Percentiles rank a stretch among this genome's conserved stretches.
phyloP scores from a whole-genome alignment of 768 basidiomycete genomes.

The Tricholoma bakamatsutake region DNA sequence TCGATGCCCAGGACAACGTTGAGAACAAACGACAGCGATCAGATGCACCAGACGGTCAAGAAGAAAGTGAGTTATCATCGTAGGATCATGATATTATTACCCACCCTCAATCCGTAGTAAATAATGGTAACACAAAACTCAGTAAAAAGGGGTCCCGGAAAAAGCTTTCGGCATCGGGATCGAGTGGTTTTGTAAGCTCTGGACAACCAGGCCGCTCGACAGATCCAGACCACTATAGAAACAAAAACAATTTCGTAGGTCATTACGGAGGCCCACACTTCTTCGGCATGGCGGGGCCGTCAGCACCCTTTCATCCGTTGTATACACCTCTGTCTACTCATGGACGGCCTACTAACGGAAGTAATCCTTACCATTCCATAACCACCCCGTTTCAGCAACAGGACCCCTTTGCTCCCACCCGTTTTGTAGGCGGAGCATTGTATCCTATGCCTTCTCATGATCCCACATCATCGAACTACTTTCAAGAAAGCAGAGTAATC shows the following conservation, averaged over 20 bases:
- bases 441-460: neutral
- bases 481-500: neutral
- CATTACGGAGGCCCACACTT: neutral
- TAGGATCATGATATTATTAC: neutral
- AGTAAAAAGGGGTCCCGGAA: conserved; percentile 14
- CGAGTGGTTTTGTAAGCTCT: conserved; percentile 23
- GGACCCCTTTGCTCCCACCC: neutral
- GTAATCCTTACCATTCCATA: neutral
- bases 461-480: neutral
- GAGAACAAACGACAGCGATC: neutral
- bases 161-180: conserved; percentile 22
- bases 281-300: neutral
- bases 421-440: neutral
- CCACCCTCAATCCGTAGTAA: neutral
- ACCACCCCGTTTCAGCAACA: neutral
- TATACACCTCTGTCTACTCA: neutral
- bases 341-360: neutral
- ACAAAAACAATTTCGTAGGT: conserved; percentile 17
- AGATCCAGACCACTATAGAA: conserved; percentile 23
- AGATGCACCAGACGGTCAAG: neutral
- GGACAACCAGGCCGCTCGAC: conserved; percentile 19
- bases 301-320: neutral
- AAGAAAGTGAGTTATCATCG: neutral
- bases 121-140: conserved; percentile 19
- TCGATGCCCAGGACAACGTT: conserved; percentile 17